These are phyloP conservation scores for Fusarium dimerum DNA, from an alignment of 2,329 filamentous ascomycete genomes.

Conservation along the genomic window DNA sequence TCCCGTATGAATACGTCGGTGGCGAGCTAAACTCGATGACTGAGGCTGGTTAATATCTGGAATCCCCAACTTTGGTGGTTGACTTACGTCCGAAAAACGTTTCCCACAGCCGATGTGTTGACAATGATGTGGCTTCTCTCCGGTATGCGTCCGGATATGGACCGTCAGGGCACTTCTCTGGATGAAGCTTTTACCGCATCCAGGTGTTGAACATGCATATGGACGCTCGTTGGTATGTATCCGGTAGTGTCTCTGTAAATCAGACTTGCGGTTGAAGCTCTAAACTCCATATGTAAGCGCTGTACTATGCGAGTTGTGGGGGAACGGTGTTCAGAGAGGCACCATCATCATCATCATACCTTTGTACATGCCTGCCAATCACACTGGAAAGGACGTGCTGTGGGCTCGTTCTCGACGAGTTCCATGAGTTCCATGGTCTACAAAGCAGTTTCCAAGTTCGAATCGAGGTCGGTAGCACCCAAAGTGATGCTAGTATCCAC, in stretches of 20 bases:
- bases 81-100: constrained; percentile 67
- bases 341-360: constrained; percentile 38
- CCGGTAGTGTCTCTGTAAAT: constrained; percentile 68
- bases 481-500: constrained; percentile 1
- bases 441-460: not conserved
- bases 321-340: constrained; percentile 20
- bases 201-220: constrained; percentile 60
- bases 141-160: constrained; percentile 70
- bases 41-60: constrained; percentile 31
- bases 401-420: constrained; percentile 64
- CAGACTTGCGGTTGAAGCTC: constrained; percentile 74
- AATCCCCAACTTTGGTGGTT: not conserved
- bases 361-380: constrained; percentile 64
- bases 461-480: not conserved
- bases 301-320: not conserved
- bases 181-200: constrained; percentile 71
- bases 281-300: constrained; percentile 33
- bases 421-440: constrained; percentile 60
- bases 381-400: constrained; percentile 63
- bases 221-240: constrained; percentile 73
- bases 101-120: constrained; percentile 66
- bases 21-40: constrained; percentile 66
- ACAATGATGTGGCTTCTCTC: constrained; percentile 72
- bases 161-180: constrained; percentile 70
- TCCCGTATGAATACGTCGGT: constrained; percentile 66